Conservation (phyloP, 495 filamentous ascomycete genomes). For the Pyrenopolyporus hunteri region DNA sequence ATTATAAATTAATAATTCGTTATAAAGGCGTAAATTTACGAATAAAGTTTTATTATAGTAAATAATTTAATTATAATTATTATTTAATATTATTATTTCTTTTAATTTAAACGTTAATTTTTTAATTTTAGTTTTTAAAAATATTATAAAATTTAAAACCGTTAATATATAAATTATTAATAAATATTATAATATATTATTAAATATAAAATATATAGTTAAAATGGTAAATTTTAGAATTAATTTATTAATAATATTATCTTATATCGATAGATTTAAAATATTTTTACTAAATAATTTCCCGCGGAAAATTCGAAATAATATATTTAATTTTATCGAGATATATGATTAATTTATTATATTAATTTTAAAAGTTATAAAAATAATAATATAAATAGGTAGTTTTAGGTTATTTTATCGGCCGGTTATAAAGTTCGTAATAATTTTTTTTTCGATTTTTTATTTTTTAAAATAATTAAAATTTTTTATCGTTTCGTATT, state of each 20-base stretch:
- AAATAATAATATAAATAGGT: neutral
- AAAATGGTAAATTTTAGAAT: neutral
- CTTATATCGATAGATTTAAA: neutral
- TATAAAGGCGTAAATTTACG: neutral
- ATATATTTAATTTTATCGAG: neutral
- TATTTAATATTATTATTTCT: neutral
- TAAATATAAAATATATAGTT: neutral
- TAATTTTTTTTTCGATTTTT: neutral
- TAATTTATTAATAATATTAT: neutral
- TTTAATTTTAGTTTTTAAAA: neutral
- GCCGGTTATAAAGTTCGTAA: neutral
- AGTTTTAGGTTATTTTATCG: neutral
- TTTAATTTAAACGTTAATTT: neutral
- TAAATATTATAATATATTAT: neutral
- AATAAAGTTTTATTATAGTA: neutral
- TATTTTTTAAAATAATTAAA: neutral
- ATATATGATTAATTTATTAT: neutral
- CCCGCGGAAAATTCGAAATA: neutral
- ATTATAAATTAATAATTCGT: neutral
- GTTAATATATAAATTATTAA: neutral
- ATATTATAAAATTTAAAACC: neutral
- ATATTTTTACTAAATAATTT: neutral
- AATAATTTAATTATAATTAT: neutral
- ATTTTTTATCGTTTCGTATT: neutral
- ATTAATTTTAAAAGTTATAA: neutral